These are phyloP conservation scores for Cyberlindnera suaveolens DNA, from an alignment of 805 yeast species.

Conservation along the genomic window DNA sequence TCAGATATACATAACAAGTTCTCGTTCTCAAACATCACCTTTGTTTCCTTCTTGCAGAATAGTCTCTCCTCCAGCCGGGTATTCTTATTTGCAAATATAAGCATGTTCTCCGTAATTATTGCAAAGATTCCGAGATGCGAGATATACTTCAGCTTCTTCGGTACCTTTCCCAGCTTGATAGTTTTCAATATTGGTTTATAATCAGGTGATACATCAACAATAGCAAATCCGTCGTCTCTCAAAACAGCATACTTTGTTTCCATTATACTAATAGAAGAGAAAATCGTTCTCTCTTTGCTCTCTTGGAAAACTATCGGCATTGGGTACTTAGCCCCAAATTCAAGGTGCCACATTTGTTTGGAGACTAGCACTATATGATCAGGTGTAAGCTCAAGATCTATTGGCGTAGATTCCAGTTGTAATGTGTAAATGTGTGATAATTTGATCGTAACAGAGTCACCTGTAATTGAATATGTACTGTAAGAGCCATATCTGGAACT, in stretches of 20 bases:
- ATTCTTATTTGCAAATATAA: slow-evolving; percentile 16
- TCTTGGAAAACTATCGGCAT: slow-evolving; percentile 18
- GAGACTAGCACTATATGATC: slow-evolving; percentile 15
- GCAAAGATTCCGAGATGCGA: slow-evolving; percentile 19
- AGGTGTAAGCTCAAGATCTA: slow-evolving; percentile 9
- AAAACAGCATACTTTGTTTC: slow-evolving; percentile 20
- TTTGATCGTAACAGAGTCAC: neutral
- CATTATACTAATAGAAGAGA: slow-evolving; percentile 5
- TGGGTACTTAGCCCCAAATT: slow-evolving; percentile 5
- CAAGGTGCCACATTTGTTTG: slow-evolving; percentile 16
- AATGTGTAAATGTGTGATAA: neutral
- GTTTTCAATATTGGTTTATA: slow-evolving; percentile 18
- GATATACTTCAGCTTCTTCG: slow-evolving; percentile 24
- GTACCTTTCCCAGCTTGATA: slow-evolving; percentile 21
- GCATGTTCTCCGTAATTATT: slow-evolving; percentile 12
- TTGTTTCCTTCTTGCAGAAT: slow-evolving; percentile 5
- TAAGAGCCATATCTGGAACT: slow-evolving; percentile 20
- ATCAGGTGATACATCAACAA: slow-evolving; percentile 14
- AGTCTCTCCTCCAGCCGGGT: slow-evolving; percentile 6
- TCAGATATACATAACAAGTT: slow-evolving; percentile 26
- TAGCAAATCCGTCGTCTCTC: slow-evolving; percentile 30
- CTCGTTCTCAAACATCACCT: slow-evolving; percentile 17
- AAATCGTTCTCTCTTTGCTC: slow-evolving; percentile 8
- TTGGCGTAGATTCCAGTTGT: slow-evolving; percentile 13
- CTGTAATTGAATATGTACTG: slow-evolving; percentile 2